Conservation (phyloP, 371 early-diverging fungal genomes). For the Actinomucor elegans region DNA sequence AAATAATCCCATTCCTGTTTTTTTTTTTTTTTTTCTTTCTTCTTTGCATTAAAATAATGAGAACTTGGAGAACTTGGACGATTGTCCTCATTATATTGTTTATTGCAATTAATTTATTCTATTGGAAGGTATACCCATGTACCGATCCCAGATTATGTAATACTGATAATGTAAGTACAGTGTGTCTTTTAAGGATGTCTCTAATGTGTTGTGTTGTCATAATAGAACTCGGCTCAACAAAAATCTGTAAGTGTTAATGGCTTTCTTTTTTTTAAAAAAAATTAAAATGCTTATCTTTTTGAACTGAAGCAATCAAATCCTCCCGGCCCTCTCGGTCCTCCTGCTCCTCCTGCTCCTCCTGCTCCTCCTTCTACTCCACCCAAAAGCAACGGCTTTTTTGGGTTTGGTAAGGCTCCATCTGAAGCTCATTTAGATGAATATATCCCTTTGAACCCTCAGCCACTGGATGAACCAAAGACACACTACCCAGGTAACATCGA, state of each 20-base stretch:
- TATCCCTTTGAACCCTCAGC: slow-evolving; percentile 10
- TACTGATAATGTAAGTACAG: slow-evolving; percentile 2
- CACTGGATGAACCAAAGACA: slow-evolving; percentile 17
- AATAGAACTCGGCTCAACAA: too few species aligned
- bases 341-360: slow-evolving; percentile 2
- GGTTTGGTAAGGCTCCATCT: not conserved
- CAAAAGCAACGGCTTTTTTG: slow-evolving; percentile 2
- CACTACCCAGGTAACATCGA: slow-evolving; percentile 24
- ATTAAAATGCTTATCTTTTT: too few species aligned
- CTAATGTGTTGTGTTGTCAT: too few species aligned
- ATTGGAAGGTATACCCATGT: slow-evolving; percentile 19
- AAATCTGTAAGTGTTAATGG: too few species aligned
- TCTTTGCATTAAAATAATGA: slow-evolving; percentile 1
- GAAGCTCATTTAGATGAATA: slow-evolving; percentile 10
- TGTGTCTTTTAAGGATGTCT: too few species aligned
- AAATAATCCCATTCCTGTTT: too few species aligned
- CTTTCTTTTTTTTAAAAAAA: too few species aligned
- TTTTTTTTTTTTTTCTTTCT: not conserved
- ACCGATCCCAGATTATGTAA: slow-evolving; percentile 16
- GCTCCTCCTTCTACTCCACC: slow-evolving; percentile 4
- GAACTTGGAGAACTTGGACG: slow-evolving; percentile 20
- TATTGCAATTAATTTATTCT: slow-evolving; percentile 15
- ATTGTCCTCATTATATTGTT: slow-evolving; percentile 11
- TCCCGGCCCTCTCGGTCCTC: not conserved
- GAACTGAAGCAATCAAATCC: too few species aligned